Base-by-base conservation (phyloP, 805 yeast species). In the Zygotorulaspora florentina region DNA sequence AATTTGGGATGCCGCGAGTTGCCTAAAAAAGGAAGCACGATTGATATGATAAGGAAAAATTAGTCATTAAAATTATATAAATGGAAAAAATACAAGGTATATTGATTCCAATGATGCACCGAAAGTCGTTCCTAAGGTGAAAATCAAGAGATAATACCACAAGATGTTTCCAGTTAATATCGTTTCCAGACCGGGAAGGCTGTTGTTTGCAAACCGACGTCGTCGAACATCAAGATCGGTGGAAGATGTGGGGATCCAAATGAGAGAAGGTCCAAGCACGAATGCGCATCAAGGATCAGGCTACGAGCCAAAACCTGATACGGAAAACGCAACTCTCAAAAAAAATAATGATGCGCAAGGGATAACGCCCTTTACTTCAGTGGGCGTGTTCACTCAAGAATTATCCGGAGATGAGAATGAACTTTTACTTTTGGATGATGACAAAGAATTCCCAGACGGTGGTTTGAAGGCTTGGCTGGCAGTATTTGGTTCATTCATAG, bases 401-500 rank as follows among this genome's bases (percentile, higher is more conserved):
- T 23, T 23, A 16, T 9, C 35, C 20, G 35, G 33, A 16, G 41
- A 34, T 12, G 49, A 45, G 33, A 47, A 47, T 17, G 51, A 43
- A 9, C 37, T 13, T 6, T 23, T 43, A 9, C 28, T 34, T 33
- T 37, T 42, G 15, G 61, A 58, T 28, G 50, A 51, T 12, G 61
- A 56, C 16, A 45, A 55, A 7, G 68, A 62, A 18, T 68, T 65
- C 43, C 76, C 76, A 6, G 77, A 83, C 52, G 86, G 87, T 11
- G 87, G 87, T 0, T 43, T 62, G 35, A 57, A 64, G 48, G 87
- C 87, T 0, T 80, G 79, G 67, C 47, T 66, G 3, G 85, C 78
- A 0, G 79, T 81, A 0, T 57, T 79, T 28, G 90, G 88, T 1
- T 70, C 79, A 0, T 81, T 80, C 50, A 61, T 79, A 46, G 87